Conservation (phyloP, 345 rosid species). For the Gossypium longicalyx region DNA sequence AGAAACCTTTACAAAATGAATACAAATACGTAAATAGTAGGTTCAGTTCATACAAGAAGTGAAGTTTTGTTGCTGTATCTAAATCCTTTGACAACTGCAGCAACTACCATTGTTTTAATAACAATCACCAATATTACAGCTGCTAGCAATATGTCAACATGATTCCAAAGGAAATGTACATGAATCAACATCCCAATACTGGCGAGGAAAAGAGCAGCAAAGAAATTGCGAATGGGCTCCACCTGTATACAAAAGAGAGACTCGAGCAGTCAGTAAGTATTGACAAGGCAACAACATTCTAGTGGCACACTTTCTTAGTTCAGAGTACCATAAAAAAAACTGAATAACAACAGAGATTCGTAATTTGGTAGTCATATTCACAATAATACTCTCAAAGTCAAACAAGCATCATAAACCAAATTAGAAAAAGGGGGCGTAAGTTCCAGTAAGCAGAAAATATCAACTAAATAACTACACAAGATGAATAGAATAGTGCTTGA, state of each 20-base stretch:
- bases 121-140: neutral
- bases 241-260: conserved; percentile 30
- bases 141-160: neutral
- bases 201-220: neutral
- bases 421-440: neutral
- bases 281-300: neutral
- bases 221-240: conserved; percentile 62
- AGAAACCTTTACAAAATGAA: neutral
- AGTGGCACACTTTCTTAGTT: neutral
- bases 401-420: neutral
- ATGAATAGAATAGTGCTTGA: neutral
- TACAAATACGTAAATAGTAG: neutral
- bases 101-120: neutral
- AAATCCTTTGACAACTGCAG: neutral
- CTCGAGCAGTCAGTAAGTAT: neutral
- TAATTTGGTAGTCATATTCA: neutral
- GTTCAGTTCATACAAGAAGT: neutral
- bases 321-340: neutral
- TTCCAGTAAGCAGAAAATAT: neutral
- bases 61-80: neutral
- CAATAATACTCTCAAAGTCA: neutral
- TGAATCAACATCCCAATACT: neutral
- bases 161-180: neutral
- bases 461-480: neutral
- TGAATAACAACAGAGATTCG: neutral